A percentile compares a stretch with the other conserved stretches of the same genome.
Conservation (phyloP, 139 green algal species). For the Chlamydomonas sp. region DNA sequence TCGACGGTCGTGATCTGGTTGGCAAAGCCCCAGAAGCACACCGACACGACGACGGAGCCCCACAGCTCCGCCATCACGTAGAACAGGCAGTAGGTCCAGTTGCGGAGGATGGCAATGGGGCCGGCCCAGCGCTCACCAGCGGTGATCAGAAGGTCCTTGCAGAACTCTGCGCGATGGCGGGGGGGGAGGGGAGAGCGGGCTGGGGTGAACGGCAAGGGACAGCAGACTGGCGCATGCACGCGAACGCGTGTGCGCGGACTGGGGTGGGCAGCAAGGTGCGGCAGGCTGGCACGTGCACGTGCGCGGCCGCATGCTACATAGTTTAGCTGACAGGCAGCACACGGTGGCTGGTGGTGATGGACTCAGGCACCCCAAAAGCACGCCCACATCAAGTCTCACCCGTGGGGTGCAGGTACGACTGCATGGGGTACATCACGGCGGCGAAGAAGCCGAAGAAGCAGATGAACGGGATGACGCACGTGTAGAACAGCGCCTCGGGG, state of each 20-base stretch:
- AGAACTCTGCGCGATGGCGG: conserved; percentile 49
- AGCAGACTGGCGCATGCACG: no score
- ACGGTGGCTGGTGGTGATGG: no score
- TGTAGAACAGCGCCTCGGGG: conserved; percentile 91
- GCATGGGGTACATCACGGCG: conserved; percentile 91
- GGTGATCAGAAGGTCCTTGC: conserved; percentile 64
- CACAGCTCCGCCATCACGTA: conserved; percentile 99
- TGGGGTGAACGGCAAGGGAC: no score
- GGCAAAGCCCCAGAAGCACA: conserved; percentile 98
- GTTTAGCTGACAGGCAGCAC: no score
- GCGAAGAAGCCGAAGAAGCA: conserved; percentile 94
- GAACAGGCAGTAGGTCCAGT: conserved; percentile 99
- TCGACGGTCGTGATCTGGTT: conserved; percentile 99
- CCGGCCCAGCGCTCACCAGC: conserved; percentile 75
- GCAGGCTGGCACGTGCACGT: no score
- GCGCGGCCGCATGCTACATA: no score
- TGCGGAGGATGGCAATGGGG: conserved; percentile 96
- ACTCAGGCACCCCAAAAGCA: no score
- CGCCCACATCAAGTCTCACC: no score
- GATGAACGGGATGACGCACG: conserved; percentile 98
- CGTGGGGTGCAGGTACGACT: conserved; percentile 84
- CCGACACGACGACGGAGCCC: conserved; percentile 96
- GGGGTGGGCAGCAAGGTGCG: no score
- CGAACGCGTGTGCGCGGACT: no score
- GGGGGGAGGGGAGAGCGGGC: no score